These are phyloP conservation scores for Lunularia cruciata DNA, from an alignment of 225 moss, liverwort and hornwort species.

Conservation along the genomic window DNA sequence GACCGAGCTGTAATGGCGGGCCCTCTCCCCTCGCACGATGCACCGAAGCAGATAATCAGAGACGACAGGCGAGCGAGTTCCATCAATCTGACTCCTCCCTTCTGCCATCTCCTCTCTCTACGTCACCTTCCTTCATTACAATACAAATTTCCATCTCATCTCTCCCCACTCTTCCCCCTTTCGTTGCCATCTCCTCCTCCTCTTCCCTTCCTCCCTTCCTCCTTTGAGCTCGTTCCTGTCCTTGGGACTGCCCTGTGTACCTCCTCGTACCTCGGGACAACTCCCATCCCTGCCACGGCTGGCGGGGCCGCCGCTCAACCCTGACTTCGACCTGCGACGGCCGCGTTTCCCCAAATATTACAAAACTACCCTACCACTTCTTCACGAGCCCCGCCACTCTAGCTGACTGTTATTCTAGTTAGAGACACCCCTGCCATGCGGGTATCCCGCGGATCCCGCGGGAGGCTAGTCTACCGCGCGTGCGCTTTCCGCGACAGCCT, in stretches of 20 bases:
- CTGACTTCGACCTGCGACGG: background rate
- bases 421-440: too few species aligned
- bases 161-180: background rate
- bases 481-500: too few species aligned
- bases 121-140: background rate
- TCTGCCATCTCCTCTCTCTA: too few species aligned
- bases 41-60: background rate
- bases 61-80: background rate
- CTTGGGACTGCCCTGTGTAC: too few species aligned
- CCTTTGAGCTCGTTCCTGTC: background rate
- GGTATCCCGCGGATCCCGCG: too few species aligned
- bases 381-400: constrained; percentile 1
- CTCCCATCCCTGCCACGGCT: background rate
- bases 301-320: too few species aligned
- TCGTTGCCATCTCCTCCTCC: background rate
- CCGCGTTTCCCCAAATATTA: background rate
- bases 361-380: background rate
- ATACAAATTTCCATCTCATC: too few species aligned
- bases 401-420: background rate
- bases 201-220: too few species aligned
- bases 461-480: too few species aligned
- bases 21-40: background rate
- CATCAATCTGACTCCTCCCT: background rate
- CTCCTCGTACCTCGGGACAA: background rate
- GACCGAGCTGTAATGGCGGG: background rate